Percentiles rank a stretch among this genome's conserved stretches.
phyloP scores from a whole-genome alignment of 306 rosid genomes.

The Abrus pulchellus region DNA sequence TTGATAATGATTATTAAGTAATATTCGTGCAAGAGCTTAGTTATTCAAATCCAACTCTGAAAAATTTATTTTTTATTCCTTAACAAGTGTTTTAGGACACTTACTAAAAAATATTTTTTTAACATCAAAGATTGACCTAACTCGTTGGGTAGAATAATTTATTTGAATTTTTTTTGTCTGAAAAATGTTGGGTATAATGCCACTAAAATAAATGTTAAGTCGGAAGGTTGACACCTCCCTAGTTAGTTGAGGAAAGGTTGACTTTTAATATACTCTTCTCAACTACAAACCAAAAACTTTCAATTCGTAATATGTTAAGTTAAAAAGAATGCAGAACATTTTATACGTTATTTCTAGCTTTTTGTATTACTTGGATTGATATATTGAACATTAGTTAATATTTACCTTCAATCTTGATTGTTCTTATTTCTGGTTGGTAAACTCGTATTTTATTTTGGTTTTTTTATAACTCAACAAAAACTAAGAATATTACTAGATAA shows the following conservation, averaged over 20 bases:
- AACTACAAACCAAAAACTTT: neutral
- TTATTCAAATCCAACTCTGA: neutral
- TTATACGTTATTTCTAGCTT: neutral
- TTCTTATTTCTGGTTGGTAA: neutral
- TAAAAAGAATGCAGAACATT: neutral
- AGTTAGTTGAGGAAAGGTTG: conserved; percentile 9
- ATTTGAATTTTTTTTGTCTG: neutral
- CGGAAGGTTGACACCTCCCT: conserved; percentile 7
- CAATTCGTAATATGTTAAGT: neutral
- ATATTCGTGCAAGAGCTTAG: neutral
- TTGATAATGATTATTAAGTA: neutral
- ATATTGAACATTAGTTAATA: neutral
- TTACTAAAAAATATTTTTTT: neutral
- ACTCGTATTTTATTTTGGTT: neutral
- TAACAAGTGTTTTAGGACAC: neutral
- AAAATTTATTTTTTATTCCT: neutral
- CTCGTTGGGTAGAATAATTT: conserved; percentile 7
- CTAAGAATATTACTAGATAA: neutral
- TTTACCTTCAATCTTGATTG: too few species aligned
- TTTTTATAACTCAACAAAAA: neutral
- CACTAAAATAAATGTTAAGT: neutral
- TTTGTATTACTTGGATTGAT: neutral
- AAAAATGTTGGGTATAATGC: neutral
- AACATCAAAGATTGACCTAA: conserved; percentile 24
- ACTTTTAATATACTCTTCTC: neutral